Percentiles rank a stretch among this genome's conserved stretches.
Evolutionary conservation across 345 rosid species (phyloP).

Genomic region (Lepidium africanum): DNA sequence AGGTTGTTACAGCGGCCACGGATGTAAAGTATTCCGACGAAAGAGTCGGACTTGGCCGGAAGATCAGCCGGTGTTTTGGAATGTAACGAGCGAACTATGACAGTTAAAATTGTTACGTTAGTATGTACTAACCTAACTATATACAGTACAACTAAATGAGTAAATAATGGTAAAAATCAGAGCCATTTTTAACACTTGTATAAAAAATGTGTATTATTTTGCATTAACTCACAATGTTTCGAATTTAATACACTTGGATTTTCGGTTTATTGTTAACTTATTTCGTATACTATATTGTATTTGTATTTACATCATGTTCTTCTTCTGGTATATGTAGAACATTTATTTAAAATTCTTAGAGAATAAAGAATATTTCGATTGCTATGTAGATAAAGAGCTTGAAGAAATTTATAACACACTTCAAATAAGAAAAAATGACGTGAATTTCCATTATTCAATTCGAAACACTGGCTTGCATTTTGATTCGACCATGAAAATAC

Average conservation of each 20-base stretch:
- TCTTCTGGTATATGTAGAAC: too few relatives aligned
- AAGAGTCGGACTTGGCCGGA: constrained; percentile 34
- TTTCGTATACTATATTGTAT: not conserved
- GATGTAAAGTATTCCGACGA: constrained; percentile 19
- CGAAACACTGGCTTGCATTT: not conserved
- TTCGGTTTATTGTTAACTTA: not conserved
- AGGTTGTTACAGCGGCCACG: constrained; percentile 6
- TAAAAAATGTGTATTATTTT: not conserved
- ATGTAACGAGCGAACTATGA: not conserved
- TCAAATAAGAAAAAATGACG: not conserved
- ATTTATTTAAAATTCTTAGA: not conserved
- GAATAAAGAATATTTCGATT: not conserved
- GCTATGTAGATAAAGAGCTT: not conserved
- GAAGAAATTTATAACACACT: not conserved
- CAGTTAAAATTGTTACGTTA: not conserved
- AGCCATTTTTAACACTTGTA: not conserved
- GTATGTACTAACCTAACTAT: not conserved
- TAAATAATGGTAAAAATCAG: not conserved
- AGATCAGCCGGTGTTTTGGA: constrained; percentile 31
- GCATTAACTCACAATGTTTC: not conserved
- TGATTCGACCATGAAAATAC: not conserved
- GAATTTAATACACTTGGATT: not conserved
- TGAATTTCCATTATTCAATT: not conserved
- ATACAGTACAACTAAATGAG: not conserved
- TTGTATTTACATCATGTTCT: too few relatives aligned